Evolutionary conservation across 495 filamentous ascomycete species (phyloP), one percentile per base, ranked within the genome.

Genomic region (Jackrogersella multiformis): DNA sequence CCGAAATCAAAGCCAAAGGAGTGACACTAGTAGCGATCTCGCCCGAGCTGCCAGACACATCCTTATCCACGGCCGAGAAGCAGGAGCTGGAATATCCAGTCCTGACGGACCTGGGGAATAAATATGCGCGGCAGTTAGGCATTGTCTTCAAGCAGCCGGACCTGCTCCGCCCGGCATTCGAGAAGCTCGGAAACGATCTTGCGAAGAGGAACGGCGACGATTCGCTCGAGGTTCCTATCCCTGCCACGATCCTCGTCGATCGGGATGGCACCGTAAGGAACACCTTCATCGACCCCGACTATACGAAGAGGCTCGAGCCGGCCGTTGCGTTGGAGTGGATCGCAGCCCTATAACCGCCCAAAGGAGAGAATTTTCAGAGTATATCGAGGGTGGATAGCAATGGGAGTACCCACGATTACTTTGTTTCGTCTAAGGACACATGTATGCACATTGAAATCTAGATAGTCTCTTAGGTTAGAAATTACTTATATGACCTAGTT

Each of bases 1-100:
- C 45, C 13, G 45, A 49, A 8, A 16, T 49, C 45, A 49, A 49
- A 10, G 45, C 45, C 45, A 49, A 49, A n/a, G 45, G 45, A 24
- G 45, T 49, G 2, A 49, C 45, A 0, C 45, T 49, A 12, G 45
- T 49, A 24, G 45, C 45, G 24, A 32, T 49, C 45, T 24, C 24
- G 1, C 45, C 45, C 45, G 45, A 49, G 24, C 45, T 49, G 5
- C 45, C 45, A 0, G 45, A 49, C 24, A 49, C 10, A 1, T 32
- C 26, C 1, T n/a, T 49, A 0, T 16, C 45, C 5, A 49, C 45
- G n/a, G 24, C 45, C n/a, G 45, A 49, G 45, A 49, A 49, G 45
- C 13, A 49, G 45, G 15, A 26, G 45, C 45, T 49, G n/a, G 26
- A 32, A 24, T 49, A 9, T 24, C 45, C 45, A 5, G 45, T 49